Base-by-base conservation (phyloP, 805 yeast genomes). In the Tetrapisispora iriomotensis region DNA sequence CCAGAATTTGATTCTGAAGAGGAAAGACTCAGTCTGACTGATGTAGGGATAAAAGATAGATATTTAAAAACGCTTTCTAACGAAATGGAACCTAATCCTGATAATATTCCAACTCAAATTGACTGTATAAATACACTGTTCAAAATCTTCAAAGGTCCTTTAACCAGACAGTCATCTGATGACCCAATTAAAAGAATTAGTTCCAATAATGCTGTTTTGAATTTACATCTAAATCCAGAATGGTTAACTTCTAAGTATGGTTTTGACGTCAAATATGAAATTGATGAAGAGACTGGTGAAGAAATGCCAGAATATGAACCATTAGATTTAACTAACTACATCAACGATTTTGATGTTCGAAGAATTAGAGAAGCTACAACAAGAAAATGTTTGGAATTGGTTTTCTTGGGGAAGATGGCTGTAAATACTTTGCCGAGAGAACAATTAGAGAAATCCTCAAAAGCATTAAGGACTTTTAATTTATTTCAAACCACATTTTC, bases 131-230 rank as follows among this genome's bases (percentile, higher is more conserved):
- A 65, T 36, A 79, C 85, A 0, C 51, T 85, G 14, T 68, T 72
- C 47, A 76, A 74, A 44, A 79, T 82, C 8, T 61, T 84, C 34
- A 74, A 68, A 45, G 88, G 86, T 2, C 90, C 94, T 0, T 56
- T 85, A 18, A 54, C 65, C 17, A 49, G 59, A 8, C 56, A 70
- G 19, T 58, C 53, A 2, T 61, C 70, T 2, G 61, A 56, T 2
- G 71, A 68, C 5, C 73, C 71, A 9, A 59, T 66, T 3, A 78
- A 74, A 49, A 74, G 81, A 0, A 77, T 86, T 28, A 66, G 70
- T 43, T 56, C 74, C 3, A 56, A 61, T n/a, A 71, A 71, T 43
- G 65, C 74, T 13, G 62, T 70, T 1, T 58, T 82, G 41, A 76
- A 73, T 45, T 64, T 82, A 3, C 74, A 74, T 40, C 56, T 83